Conservation (phyloP, 495 filamentous ascomycete species). For the Trichoderma parareesei region DNA sequence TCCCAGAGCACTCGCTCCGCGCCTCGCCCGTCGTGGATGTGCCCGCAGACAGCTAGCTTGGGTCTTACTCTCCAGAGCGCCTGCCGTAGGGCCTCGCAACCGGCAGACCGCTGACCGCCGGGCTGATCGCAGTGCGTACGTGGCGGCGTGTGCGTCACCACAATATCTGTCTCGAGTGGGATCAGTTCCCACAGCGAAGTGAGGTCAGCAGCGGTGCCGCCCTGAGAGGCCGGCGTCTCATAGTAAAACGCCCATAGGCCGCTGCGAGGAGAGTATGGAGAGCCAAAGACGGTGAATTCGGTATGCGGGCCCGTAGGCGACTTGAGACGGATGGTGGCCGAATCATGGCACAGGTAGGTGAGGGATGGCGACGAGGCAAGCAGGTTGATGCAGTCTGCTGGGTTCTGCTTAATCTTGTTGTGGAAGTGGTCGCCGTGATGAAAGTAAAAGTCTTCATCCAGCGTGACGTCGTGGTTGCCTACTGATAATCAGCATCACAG, state of each 20-base stretch:
- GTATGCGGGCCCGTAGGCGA: slow-evolving; percentile 53
- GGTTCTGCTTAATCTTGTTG: slow-evolving; percentile 48
- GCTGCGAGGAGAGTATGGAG: slow-evolving; percentile 57
- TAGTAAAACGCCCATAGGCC: slow-evolving; percentile 71
- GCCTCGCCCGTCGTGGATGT: slow-evolving; percentile 65
- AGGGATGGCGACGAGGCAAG: slow-evolving; percentile 48
- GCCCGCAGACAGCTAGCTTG: slow-evolving; percentile 76
- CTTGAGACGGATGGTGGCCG: slow-evolving; percentile 47
- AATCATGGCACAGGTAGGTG: slow-evolving; percentile 57
- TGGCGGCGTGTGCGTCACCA: slow-evolving; percentile 78
- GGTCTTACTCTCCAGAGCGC: slow-evolving; percentile 73
- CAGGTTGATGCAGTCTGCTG: slow-evolving; percentile 47
- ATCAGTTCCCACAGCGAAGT: slow-evolving; percentile 46
- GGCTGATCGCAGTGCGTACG: slow-evolving; percentile 66
- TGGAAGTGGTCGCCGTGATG: slow-evolving; percentile 51
- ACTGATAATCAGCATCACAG: background rate
- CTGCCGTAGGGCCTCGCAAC: slow-evolving; percentile 63
- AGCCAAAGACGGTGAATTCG: slow-evolving; percentile 67
- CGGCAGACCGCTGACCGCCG: slow-evolving; percentile 36
- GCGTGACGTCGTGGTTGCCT: slow-evolving; percentile 77
- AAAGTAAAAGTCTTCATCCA: slow-evolving; percentile 56
- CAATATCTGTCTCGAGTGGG: slow-evolving; percentile 64
- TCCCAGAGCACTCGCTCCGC: slow-evolving; percentile 54
- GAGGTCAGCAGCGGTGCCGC: background rate
- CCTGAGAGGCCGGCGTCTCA: slow-evolving; percentile 12